A percentile compares a stretch with the other conserved stretches of the same genome.
Conservation (phyloP, 2,329 filamentous ascomycete species). For the Calonectria naviculata region DNA sequence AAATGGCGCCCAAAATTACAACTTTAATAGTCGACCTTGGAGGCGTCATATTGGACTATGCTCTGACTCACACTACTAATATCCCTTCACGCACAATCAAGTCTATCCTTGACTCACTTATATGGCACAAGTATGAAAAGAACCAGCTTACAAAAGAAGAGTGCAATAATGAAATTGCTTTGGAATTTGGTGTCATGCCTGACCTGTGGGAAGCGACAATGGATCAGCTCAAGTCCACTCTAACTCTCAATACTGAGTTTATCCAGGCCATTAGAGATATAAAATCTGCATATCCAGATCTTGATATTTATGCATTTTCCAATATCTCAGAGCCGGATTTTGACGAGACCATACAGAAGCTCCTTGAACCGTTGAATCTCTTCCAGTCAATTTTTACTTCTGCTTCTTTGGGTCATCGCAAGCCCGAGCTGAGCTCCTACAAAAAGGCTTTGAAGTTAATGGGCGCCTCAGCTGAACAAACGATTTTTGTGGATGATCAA, state of each 20-base stretch:
- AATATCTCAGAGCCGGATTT: not conserved
- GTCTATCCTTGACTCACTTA: too few species aligned
- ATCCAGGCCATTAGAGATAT: not conserved
- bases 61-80: too few species aligned
- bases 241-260: not conserved
- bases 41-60: too few species aligned
- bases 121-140: not conserved
- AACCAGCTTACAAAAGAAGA: not conserved
- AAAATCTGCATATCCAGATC: not conserved
- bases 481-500: not conserved
- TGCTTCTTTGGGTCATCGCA: not conserved
- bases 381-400: not conserved
- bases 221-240: not conserved
- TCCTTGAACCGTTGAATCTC: not conserved
- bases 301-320: not conserved
- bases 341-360: not conserved
- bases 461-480: not conserved
- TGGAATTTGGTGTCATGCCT: not conserved
- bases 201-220: not conserved
- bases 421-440: not conserved
- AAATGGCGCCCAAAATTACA: too few species aligned
- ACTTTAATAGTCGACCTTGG: too few species aligned
- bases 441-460: not conserved
- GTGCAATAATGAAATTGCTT: not conserved
- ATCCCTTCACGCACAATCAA: too few species aligned